A percentile compares a stretch with the other conserved stretches of the same genome.
Conservation (phyloP, 192 early-diverging fungal genomes). For the Chytriomyces sp. region DNA sequence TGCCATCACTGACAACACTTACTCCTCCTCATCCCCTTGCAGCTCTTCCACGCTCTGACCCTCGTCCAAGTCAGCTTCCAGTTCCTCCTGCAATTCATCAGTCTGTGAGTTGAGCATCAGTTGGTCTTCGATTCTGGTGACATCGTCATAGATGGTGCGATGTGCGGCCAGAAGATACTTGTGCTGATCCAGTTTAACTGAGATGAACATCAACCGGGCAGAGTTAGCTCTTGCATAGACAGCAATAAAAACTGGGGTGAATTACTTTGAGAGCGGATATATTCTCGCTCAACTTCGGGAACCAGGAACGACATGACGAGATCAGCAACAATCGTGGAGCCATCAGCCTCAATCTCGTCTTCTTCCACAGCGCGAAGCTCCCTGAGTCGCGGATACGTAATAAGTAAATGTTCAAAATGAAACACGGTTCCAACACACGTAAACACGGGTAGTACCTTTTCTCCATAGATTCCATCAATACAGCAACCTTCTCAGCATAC, state of each 20-base stretch:
- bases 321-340: slow-evolving; percentile 47
- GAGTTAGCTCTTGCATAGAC: neutral
- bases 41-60: neutral
- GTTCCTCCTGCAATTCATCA: neutral
- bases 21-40: neutral
- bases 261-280: slow-evolving; percentile 52
- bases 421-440: neutral
- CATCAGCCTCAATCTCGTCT: neutral
- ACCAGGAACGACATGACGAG: slow-evolving; percentile 63
- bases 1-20: too few species aligned
- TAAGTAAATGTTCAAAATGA: neutral
- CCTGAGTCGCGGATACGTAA: neutral
- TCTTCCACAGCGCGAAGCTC: slow-evolving; percentile 6
- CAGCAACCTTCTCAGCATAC: slow-evolving; percentile 48
- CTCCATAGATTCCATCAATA: slow-evolving; percentile 43
- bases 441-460: too few species aligned
- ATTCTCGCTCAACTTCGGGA: slow-evolving; percentile 60
- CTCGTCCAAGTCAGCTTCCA: neutral
- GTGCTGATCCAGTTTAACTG: slow-evolving; percentile 56
- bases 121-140: slow-evolving; percentile 13
- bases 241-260: neutral
- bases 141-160: slow-evolving; percentile 38
- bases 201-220: neutral
- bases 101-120: slow-evolving; percentile 3
- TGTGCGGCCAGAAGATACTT: slow-evolving; percentile 61